Evolutionary conservation across 2,329 filamentous ascomycete species (phyloP), one percentile per base, ranked within the genome.

Genomic region (Sporothrix brasiliensis): DNA sequence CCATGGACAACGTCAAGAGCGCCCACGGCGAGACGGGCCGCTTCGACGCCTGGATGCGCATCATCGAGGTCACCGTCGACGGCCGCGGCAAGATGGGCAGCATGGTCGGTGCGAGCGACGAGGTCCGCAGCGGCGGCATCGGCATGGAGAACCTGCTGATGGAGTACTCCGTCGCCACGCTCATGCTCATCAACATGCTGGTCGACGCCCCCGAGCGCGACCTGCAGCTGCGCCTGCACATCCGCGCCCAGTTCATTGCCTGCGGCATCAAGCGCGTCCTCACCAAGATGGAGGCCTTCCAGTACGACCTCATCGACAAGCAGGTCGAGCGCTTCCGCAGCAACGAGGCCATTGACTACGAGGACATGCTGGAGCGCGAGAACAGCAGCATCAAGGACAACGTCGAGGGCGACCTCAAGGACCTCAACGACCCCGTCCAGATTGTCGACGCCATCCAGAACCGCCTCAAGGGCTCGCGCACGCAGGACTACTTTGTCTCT

Each of bases 51-150:
- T 99, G 95, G 95, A 97, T 99, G 92, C 92, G 95, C 72, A 91
- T 97, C 72, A 94, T 98, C 54, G 95, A 98, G 81, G 94, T 98
- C 75, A 98, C 94, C 0, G 89, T 97, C 74, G 95, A 98, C 80
- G 95, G 95, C 52, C 91, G 95, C 77, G 95, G 95, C 76, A 99
- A 98, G 86, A 97, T 99, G 93, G 95, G 95, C 76, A 97, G 94
- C 82, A 84, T 98, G 76, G 95, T 99, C 39, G 95, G 95, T 74
- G 95, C 95, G 44, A 97, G 93, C 77, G 95, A 98, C 77, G 95
- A 99, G 82, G 90, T 97, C 71, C 91, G 95, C 75, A 97, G 92
- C 76, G 95, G 95, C 74, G 95, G 95, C 74, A 96, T 97, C 77
- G 95, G 95, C 79, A 97, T 98, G 90, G 95, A 99, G 86, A 98